Percentiles rank a stretch among this genome's conserved stretches.
Evolutionary conservation across 108 stramenopile genomes (phyloP).

Genomic region (Cyclotella kingstonii): DNA sequence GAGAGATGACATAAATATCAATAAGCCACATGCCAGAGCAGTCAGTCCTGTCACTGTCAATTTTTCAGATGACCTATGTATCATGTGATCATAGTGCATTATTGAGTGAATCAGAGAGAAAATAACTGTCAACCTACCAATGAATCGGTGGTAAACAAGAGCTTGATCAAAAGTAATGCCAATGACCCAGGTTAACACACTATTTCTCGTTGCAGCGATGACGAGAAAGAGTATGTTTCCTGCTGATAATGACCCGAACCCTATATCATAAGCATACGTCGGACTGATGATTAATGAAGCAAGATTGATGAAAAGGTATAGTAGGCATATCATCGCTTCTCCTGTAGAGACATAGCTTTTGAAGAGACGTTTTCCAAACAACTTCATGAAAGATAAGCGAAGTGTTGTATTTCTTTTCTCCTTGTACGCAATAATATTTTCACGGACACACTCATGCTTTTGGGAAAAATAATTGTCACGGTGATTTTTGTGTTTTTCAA

Average conservation of each 20-base stretch:
- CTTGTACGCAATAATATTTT: constrained; percentile 12
- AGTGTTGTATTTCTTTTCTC: constrained; percentile 20
- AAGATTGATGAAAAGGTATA: constrained; percentile 14
- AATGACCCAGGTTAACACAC: constrained; percentile 24
- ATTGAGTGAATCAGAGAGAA: constrained; percentile 23
- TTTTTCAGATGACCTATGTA: constrained; percentile 12
- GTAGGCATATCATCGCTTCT: constrained; percentile 12
- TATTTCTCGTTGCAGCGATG: constrained; percentile 19
- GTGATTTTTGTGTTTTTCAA: constrained; percentile 9
- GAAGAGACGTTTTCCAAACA: constrained; percentile 6
- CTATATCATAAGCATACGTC: constrained; percentile 14
- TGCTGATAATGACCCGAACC: constrained; percentile 32
- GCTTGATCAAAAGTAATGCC: constrained; percentile 27
- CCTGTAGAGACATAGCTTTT: constrained; percentile 9
- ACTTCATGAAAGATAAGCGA: constrained; percentile 6
- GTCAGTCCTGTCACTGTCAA: constrained; percentile 15
- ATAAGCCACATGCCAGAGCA: constrained; percentile 9
- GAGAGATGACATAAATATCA: constrained; percentile 18
- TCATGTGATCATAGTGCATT: constrained; percentile 15
- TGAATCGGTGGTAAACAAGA: constrained; percentile 29
- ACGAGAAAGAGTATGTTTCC: constrained; percentile 28
- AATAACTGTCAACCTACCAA: constrained; percentile 19
- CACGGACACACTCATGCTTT: constrained; percentile 1
- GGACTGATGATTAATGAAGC: constrained; percentile 16
- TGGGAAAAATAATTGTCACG: constrained; percentile 10